Evolutionary conservation across 495 filamentous ascomycete species (phyloP), one percentile per base, ranked within the genome.

Genomic region (Xylaria venustula): DNA sequence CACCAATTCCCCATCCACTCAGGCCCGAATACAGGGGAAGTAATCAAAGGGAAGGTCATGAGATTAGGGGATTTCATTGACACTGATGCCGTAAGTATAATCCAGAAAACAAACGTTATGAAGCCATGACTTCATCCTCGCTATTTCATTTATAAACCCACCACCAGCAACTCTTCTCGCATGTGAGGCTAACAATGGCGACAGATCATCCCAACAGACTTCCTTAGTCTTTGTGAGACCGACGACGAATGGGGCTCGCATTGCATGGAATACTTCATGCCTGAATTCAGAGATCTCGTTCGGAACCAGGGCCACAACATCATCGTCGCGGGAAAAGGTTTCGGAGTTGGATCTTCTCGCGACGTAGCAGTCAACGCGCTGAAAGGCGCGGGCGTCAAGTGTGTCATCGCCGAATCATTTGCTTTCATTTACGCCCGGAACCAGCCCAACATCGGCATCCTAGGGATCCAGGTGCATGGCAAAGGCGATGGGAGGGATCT

Each of bases 331-430:
- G 76, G 73, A 0, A 70, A 75, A 48, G 77, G 62, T 0, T 81
- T 81, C 57, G 77, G 76, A 1, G 72, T 72, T 55, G 78, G 78
- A 4, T 77, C 73, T 11, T 79, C 76, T 0, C 73, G 76, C 1
- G 72, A 79, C 59, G 63, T 77, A 22, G 77, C 78, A 1, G 72
- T 77, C 1, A 68, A 62, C 58, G 77, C 76, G 8, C 65, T 78
- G 17, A 40, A 55, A 52, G 73, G 72, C 54, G 58, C 30, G 49
- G 73, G 72, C 12, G 66, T 78, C 12, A 46, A 74, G 62, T 73
- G 67, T 47, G 71, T 81, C 9, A 76, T 79, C 50, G 76, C 77
- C 7, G 70, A 68, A 40, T 75, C 72, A 2, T 79, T 76, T 44
- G 64, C 73, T 0, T 79, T 79, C 62, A 81, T 79, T 48, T 78